These are phyloP conservation scores for Phytophthora litchii DNA, from an alignment of 352 stramenopile species.

Conservation along the genomic window DNA sequence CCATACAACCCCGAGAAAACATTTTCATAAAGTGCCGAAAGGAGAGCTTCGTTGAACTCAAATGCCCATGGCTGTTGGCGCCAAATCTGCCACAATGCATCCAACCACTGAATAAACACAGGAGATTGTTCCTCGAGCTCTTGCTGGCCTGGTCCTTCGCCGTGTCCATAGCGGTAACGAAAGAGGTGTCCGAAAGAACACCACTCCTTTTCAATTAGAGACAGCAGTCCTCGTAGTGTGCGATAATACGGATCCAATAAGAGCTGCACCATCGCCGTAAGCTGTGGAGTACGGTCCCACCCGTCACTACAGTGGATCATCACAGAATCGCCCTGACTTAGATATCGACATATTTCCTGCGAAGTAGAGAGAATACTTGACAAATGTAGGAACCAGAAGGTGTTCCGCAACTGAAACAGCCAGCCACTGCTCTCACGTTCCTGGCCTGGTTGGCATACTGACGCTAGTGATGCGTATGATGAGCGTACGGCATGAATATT, in stretches of 20 bases:
- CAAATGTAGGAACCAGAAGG: conserved; percentile 97
- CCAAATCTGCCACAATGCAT: conserved; percentile 98
- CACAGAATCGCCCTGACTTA: conserved; percentile 94
- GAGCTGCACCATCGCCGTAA: conserved; percentile 95
- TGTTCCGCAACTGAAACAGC: conserved; percentile 92
- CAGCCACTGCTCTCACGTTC: conserved; percentile 84
- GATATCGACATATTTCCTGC: conserved; percentile 93
- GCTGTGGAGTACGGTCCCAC: conserved; percentile 98
- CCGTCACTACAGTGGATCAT: conserved; percentile 99
- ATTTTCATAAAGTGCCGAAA: conserved; percentile 95
- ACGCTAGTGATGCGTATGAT: conserved; percentile 79
- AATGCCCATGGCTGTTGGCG: conserved; percentile 97
- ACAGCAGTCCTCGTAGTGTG: conserved; percentile 94
- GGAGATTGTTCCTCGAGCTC: conserved; percentile 97
- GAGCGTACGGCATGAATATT: conserved; percentile 99
- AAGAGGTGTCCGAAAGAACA: conserved; percentile 99
- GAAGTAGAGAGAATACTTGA: conserved; percentile 94
- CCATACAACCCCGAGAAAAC: conserved; percentile 97
- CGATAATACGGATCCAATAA: conserved; percentile 98
- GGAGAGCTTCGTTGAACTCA: conserved; percentile 96
- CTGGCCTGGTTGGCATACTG: conserved; percentile 77
- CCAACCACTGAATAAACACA: conserved; percentile 99
- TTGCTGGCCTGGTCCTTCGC: conserved; percentile 92
- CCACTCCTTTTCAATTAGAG: conserved; percentile 99
- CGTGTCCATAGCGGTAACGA: conserved; percentile 94